Evolutionary conservation across 495 filamentous ascomycete genomes (phyloP), one percentile per base, ranked within the genome.

Genomic region (Talaromyces liani): DNA sequence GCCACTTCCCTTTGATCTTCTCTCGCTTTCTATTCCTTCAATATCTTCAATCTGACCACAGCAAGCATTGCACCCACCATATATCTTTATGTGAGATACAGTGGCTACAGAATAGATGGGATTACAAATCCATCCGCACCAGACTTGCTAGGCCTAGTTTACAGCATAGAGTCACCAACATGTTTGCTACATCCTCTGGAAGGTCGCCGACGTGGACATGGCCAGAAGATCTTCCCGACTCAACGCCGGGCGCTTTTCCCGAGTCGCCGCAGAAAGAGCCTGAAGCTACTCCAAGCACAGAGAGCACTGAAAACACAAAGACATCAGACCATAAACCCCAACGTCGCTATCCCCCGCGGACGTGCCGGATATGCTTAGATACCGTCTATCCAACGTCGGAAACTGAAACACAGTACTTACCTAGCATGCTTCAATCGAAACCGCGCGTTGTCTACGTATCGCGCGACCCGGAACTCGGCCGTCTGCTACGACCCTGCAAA

Each of bases 331-430:
- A 69, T 18, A 70, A 68, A 58, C 62, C 72, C 22, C 68, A 75
- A 65, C 80, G 75, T 64, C 79, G 83, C 66, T 92, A 88, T 71
- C 79, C 81, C 27, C 81, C 88, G 25, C 85, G 92, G 53, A 88
- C 84, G 61, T 98, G 94, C 73, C 91, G 94, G 59, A 98, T 98
- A 66, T 98, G 94, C 70, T 80, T 97, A 55, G 94, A 97, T 65
- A 87, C 81, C 1, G 91, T 96, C 27, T 75, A 85, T 36, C 91
- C 93, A 2, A 93, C 91, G 10, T 88, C 87, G 66, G 82, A 91
- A 51, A 77, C 87, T 58, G 81, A 85, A 24, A 74, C 82, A 2
- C 84, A 87, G 20, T 77, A 81, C 64, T 68, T 90, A 14, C 84
- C 85, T 1, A 80, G 82, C 18, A 80, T 93, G 56, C 80, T 93